Conservation (phyloP, 495 filamentous ascomycete species). For the Annulohypoxylon nitens region DNA sequence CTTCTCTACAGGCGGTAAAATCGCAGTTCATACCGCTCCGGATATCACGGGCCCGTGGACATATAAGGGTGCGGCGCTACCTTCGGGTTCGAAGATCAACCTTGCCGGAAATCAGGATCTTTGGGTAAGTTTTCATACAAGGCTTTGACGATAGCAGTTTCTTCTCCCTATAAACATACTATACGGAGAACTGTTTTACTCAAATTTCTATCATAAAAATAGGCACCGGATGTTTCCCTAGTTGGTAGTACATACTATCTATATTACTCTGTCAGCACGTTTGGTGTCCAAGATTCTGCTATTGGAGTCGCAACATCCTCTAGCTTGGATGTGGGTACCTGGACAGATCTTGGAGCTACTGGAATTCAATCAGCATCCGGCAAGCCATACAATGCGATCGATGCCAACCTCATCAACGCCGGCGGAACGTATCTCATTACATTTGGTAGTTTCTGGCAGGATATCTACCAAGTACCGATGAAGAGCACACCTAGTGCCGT, state of each 20-base stretch:
- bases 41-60: conserved; percentile 75
- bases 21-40: conserved; percentile 70
- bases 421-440: conserved; percentile 66
- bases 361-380: conserved; percentile 62
- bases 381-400: conserved; percentile 77
- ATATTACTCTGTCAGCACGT: conserved; percentile 77
- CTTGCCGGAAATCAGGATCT: conserved; percentile 67
- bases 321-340: conserved; percentile 70
- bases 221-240: conserved; percentile 76
- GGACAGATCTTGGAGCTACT: conserved; percentile 67
- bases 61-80: conserved; percentile 68
- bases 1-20: conserved; percentile 73
- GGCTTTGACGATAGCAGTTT: neutral
- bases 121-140: conserved; percentile 63
- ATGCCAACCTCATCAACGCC: conserved; percentile 69
- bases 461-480: conserved; percentile 73
- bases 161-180: neutral
- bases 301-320: conserved; percentile 78
- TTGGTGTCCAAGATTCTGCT: conserved; percentile 72
- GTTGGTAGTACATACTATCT: conserved; percentile 72
- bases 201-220: neutral
- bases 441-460: conserved; percentile 79
- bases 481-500: conserved; percentile 52
- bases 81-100: conserved; percentile 68
- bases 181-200: neutral